Evolutionary conservation across 2,329 filamentous ascomycete species (phyloP), one percentile per base, ranked within the genome.

Genomic region (Pseudogymnoascus sp.): DNA sequence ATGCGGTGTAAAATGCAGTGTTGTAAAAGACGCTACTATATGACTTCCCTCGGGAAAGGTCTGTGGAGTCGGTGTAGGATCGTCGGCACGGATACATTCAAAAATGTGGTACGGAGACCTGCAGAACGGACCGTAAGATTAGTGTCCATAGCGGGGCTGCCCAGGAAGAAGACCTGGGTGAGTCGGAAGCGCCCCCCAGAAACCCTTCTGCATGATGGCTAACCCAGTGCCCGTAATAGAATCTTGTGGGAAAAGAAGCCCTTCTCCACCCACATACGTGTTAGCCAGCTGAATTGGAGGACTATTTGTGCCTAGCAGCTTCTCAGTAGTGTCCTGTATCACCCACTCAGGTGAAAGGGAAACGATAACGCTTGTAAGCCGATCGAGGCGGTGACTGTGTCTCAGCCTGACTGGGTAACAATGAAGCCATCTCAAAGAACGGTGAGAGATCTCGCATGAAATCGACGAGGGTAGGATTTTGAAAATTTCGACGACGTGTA

Each of bases 381-480:
- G 50, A 56, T 56, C 50, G 50, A 56, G 29, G 50, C 50, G 50
- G 50, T 56, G 50, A 56, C 50, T 56, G 50, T 56, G 50, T 56
- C 50, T 33, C 50, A 56, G 17, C 50, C 50, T 56, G 50, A 56
- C 50, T 56, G 50, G 50, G 50, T 56, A 56, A 56, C 50, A 56
- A 56, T 56, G 50, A 56, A 56, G 50, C 29, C 26, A 56, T 56
- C 50, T 26, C 7, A 56, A 56, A 56, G 29, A 56, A 56, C 50
- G 50, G 50, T 56, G 50, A 56, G 50, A 56, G 50, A 13, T 56
- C 35, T 56, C 50, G 50, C 50, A 33, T 56, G 50, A 56, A 35
- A 33, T 56, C 29, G 50, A 56, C 29, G 50, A 56, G 50, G 50
- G 50, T 33, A 56, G 17, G 50, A 35, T 56, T 56, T 33, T 35